A percentile compares a stretch with the other conserved stretches of the same genome.
Conservation (phyloP, 192 early-diverging fungal species). For the Tieghemiomyces parasiticus region DNA sequence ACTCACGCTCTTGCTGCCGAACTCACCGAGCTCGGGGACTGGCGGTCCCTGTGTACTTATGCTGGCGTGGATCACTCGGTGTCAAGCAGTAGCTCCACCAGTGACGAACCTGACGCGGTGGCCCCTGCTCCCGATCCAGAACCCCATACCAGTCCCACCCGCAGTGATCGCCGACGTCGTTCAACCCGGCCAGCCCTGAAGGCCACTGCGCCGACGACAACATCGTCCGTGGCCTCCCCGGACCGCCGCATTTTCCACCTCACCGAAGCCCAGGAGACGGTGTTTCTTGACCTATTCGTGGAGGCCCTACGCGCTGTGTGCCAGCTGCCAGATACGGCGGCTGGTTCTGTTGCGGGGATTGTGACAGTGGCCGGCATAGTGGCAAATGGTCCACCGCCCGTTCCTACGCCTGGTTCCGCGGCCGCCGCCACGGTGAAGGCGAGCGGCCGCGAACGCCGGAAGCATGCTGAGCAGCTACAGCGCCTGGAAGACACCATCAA, state of each 20-base stretch:
- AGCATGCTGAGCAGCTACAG: neutral
- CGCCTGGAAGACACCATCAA: neutral
- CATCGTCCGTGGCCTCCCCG: too few species aligned
- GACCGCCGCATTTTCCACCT: constrained; percentile 20
- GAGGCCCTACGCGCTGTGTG: constrained; percentile 18
- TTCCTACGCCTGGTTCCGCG: neutral
- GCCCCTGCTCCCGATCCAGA: too few species aligned
- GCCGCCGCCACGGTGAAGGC: neutral
- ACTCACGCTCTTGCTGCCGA: neutral
- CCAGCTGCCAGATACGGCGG: neutral
- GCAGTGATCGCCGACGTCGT: neutral
- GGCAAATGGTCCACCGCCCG: neutral
- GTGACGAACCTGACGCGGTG: neutral
- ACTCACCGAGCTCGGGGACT: neutral
- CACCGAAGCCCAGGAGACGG: constrained; percentile 35
- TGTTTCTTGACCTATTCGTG: constrained; percentile 31
- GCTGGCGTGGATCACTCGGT: neutral
- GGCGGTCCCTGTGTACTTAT: constrained; percentile 1
- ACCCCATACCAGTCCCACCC: neutral
- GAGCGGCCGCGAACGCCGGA: neutral
- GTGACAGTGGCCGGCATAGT: neutral
- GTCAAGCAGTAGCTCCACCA: neutral
- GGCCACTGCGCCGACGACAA: neutral
- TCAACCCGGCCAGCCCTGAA: neutral
- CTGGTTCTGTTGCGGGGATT: neutral